Conservation (phyloP, 495 filamentous ascomycete genomes). For the Aspergillus baeticus region DNA sequence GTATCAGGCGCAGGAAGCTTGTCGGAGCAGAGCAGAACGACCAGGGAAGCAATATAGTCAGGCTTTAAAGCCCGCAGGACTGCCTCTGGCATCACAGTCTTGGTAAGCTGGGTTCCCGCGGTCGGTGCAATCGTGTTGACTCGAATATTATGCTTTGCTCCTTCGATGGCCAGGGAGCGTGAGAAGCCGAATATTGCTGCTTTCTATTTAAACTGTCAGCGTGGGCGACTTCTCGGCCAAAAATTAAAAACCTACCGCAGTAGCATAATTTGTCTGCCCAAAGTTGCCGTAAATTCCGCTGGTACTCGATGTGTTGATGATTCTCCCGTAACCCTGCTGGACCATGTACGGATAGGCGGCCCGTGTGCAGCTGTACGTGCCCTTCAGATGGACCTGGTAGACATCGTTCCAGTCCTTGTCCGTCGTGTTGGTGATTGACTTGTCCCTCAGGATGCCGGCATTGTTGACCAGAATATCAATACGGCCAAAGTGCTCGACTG, state of each 20-base stretch:
- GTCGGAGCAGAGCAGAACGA: constrained; percentile 85
- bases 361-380: constrained; percentile 96
- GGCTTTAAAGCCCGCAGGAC: constrained; percentile 99
- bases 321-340: constrained; percentile 97
- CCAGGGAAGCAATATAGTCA: constrained; percentile 93
- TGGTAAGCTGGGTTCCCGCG: constrained; percentile 93
- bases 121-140: constrained; percentile 99
- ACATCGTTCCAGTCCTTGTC: constrained; percentile 93
- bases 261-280: constrained; percentile 96
- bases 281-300: constrained; percentile 99
- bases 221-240: background rate
- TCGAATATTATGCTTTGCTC: constrained; percentile 95
- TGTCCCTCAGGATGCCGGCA: constrained; percentile 94
- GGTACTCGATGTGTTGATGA: constrained; percentile 95
- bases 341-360: constrained; percentile 97
- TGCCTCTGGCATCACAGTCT: constrained; percentile 93
- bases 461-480: constrained; percentile 97
- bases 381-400: constrained; percentile 85
- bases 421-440: constrained; percentile 97
- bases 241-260: constrained; percentile 57
- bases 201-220: constrained; percentile 51
- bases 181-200: constrained; percentile 93
- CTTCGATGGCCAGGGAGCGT: constrained; percentile 90
- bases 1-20: constrained; percentile 75
- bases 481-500: constrained; percentile 91